Base-by-base conservation (phyloP, 176 grass and related monocot species). In the Raddia guianensis region DNA sequence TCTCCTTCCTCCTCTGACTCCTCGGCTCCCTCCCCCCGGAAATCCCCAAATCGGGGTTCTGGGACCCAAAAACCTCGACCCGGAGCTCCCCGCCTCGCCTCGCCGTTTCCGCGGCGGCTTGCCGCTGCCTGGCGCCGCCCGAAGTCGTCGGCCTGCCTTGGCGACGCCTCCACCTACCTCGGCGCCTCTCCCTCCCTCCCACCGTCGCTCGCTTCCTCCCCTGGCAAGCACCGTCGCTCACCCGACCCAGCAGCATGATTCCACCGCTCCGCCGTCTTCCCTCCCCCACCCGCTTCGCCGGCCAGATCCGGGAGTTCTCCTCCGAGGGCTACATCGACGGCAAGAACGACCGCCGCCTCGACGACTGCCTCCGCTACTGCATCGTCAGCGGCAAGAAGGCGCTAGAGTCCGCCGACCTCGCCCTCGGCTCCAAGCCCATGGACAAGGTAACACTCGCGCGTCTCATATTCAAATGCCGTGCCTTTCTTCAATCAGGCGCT, bases 321-420 rank as follows among this genome's bases (percentile, higher is more conserved):
- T 94, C 94, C 63, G 94, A 97, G 88, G 94, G 91, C 0, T 97
- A 92, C 80, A 97, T 97, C 81, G 94, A 94, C 48, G 87, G 87
- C 5, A 90, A 97, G 85, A 90, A 92, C 67, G 91, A 97, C 72
- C 87, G 87, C 10, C 43, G 89, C 9, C 86, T 94, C 16, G 94
- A 97, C 65, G 89, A 92, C 84, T 97, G 87, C 89, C 82, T 94
- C 73, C 93, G 87, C 5, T 97, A 94, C 83, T 94, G 94, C 87
- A 74, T 97, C 72, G 94, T 97, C 69, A 91, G 89, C 68, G 94
- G 94, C 50, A 97, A 97, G 89, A 97, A 97, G 87, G 89, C 87
- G 42, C 85, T 97, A 68, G 90, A 94, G 79, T 60, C 73, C 35
- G 85, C 90, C 2, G 86, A 64, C 3, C 80, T 97, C 69, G 76